Evolutionary conservation across 176 grass and related monocot genomes (phyloP), one percentile per base, ranked within the genome.

Genomic region (Dactylis glomerata): DNA sequence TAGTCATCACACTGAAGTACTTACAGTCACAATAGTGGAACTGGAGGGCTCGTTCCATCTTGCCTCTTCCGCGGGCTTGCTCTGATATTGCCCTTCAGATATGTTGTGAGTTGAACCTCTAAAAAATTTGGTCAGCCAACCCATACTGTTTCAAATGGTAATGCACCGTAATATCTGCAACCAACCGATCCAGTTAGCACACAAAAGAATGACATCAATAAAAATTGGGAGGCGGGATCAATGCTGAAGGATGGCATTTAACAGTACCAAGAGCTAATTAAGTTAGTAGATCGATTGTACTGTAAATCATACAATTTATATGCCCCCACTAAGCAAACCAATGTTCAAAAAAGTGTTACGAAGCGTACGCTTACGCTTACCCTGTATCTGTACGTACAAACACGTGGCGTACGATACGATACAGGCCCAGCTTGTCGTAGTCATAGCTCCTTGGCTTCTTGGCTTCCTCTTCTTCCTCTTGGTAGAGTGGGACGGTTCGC

Each of bases 81-180:
- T 84, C 62, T 66, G 79, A 16, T 95, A 79, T 78, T 75, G 84
- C 34, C 78, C 90, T 89, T 91, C 90, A 5, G 92, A 95, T 76
- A 95, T 65, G 55, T 87, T 91, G 76, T 95, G 86, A 82, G 84
- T 92, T 82, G 86, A 93, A 78, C 88, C 94, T 87, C 90, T 93
- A 78, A 96, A 96, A 81, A 96, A 77, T 84, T 96, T 96, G 28
- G 88, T 96, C 65, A 96, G 79, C 94, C 94, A 96, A 68, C 84
- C 91, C 94, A 96, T 96, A 58, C 36, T 52, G 46, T n/a, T 61
- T 12, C 1, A 68, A 91, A 75, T 61, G 49, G 57, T 36, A 80
- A 62, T 27, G 46, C 5, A 50, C 62, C n/a, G 38, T 23, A 63
- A 50, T 76, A 76, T 68, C 89, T 91, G 89, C 68, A 84, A 54